phyloP scores from a whole-genome alignment of 2,329 filamentous ascomycete genomes.

The Camillea tinctor region DNA sequence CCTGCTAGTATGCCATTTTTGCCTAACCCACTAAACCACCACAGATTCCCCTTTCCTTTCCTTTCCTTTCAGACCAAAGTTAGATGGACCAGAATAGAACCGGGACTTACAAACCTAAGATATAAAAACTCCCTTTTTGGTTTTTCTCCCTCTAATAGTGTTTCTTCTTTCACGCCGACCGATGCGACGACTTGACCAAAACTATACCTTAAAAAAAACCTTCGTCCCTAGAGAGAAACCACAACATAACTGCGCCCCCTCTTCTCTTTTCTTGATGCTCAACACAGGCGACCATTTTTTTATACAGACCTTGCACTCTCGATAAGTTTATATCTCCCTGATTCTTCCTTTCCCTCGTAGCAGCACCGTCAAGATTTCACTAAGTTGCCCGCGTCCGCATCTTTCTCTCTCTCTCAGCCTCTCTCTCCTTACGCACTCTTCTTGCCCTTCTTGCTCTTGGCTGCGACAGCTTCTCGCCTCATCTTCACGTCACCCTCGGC shows the following conservation, averaged over 20 bases:
- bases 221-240: not conserved
- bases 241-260: not conserved
- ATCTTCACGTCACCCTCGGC: constrained; percentile 82
- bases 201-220: not conserved
- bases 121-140: not conserved
- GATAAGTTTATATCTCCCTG: not conserved
- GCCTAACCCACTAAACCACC: no score
- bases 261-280: not conserved
- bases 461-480: constrained; percentile 56
- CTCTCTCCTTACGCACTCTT: constrained; percentile 14
- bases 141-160: not conserved
- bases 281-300: not conserved
- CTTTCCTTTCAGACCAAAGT: not conserved
- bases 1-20: not conserved
- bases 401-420: not conserved
- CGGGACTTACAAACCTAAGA: not conserved
- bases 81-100: not conserved
- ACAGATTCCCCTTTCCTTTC: no score
- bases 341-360: not conserved
- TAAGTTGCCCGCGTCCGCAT: not conserved
- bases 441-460: constrained; percentile 39
- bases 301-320: not conserved
- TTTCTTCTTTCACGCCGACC: not conserved
- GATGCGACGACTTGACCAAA: not conserved
- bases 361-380: not conserved